These are phyloP conservation scores for Pyrenochaeta sp. DNA, from an alignment of 2,329 filamentous ascomycete species.

Conservation along the genomic window DNA sequence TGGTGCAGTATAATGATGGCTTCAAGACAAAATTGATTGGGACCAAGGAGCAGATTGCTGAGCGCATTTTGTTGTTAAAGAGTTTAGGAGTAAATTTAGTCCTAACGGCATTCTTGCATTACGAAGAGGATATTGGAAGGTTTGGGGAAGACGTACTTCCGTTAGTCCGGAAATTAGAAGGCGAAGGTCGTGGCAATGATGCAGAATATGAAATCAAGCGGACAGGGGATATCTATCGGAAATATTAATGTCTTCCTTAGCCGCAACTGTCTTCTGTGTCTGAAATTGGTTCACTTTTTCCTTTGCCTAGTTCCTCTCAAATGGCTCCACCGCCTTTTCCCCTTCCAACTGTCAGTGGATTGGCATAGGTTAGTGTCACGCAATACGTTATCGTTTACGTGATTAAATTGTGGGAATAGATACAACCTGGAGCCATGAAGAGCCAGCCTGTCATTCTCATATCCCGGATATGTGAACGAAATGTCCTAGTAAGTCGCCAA, in stretches of 20 bases:
- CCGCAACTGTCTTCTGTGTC: too few relatives aligned
- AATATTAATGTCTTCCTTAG: conserved; percentile 3
- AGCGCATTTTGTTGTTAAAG: conserved; percentile 60
- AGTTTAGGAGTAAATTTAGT: conserved; percentile 55
- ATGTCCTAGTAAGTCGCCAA: too few relatives aligned
- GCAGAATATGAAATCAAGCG: conserved; percentile 56
- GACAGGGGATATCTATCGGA: conserved; percentile 59
- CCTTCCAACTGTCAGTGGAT: background rate
- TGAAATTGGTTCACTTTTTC: too few relatives aligned
- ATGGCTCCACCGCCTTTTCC: background rate
- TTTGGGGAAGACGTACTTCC: conserved; percentile 60
- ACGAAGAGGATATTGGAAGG: conserved; percentile 61
- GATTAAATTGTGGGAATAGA: too few relatives aligned
- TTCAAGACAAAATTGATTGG: conserved; percentile 65
- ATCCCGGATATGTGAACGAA: too few relatives aligned
- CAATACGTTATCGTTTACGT: too few relatives aligned
- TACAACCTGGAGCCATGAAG: too few relatives aligned
- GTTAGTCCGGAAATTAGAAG: conserved; percentile 59
- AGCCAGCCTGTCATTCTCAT: too few relatives aligned
- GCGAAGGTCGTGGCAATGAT: conserved; percentile 58
- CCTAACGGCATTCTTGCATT: conserved; percentile 61
- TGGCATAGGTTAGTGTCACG: too few relatives aligned
- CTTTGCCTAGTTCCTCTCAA: too few relatives aligned
- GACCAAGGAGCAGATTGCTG: conserved; percentile 61
- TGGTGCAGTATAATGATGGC: conserved; percentile 65